A percentile compares a stretch with the other conserved stretches of the same genome.
Evolutionary conservation across 169 alveolate genomes (phyloP).

Genomic region (Plasmodium vinckei): DNA sequence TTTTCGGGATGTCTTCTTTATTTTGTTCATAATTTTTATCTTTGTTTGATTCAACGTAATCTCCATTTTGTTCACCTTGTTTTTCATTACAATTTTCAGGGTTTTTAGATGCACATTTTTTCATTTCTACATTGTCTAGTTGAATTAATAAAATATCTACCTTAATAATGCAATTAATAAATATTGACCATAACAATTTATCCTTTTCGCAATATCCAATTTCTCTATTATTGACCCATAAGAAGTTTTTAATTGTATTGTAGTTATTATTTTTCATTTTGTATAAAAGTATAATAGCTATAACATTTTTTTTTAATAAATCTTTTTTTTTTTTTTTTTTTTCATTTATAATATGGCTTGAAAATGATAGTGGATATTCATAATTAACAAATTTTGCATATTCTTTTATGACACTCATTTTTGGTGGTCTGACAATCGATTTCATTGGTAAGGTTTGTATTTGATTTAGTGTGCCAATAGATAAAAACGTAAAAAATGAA

Average conservation of each 20-base stretch:
- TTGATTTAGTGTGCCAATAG: conserved; percentile 84
- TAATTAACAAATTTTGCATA: conserved; percentile 81
- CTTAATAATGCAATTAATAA: conserved; percentile 47
- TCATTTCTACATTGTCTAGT: conserved; percentile 33
- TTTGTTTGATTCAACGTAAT: background rate
- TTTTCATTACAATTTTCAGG: background rate
- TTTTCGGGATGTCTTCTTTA: background rate
- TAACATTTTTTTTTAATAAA: conserved; percentile 79
- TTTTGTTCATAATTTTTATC: background rate
- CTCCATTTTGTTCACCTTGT: background rate
- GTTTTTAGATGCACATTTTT: background rate
- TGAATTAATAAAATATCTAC: conserved; percentile 52
- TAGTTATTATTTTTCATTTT: conserved; percentile 45
- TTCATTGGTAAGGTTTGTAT: conserved; percentile 84
- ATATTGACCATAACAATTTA: conserved; percentile 67
- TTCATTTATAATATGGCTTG: conserved; percentile 78
- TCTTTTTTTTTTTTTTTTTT: conserved; percentile 72
- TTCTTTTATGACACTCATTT: conserved; percentile 77
- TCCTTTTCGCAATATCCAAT: conserved; percentile 69
- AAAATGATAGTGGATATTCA: conserved; percentile 85
- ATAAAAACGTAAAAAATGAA: conserved; percentile 79
- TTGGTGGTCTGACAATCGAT: conserved; percentile 83
- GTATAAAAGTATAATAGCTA: conserved; percentile 78
- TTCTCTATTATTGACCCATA: conserved; percentile 75
- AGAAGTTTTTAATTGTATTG: conserved; percentile 41